Conservation (phyloP, 306 rosid species). For the Begonia masoniana region DNA sequence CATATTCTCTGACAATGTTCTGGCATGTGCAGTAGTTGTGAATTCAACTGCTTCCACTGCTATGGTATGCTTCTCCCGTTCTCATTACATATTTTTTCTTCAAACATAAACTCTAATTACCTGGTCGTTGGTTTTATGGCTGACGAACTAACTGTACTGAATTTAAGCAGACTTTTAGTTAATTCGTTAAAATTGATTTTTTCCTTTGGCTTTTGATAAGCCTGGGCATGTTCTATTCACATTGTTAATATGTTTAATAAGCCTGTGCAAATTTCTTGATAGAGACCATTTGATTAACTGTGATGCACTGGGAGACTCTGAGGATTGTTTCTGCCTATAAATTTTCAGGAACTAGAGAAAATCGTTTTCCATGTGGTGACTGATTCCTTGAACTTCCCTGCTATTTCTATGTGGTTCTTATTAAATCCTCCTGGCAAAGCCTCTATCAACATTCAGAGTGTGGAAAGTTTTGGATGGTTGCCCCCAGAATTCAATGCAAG, state of each 20-base stretch:
- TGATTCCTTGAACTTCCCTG: constrained; percentile 76
- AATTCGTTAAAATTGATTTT: no score
- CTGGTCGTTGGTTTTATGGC: background rate
- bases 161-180: no score
- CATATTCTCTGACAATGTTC: constrained; percentile 92
- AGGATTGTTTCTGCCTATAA: background rate
- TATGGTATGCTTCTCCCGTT: constrained; percentile 34
- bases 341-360: constrained; percentile 58
- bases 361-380: constrained; percentile 88
- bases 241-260: background rate
- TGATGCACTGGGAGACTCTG: background rate
- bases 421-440: constrained; percentile 80
- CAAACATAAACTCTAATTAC: no score
- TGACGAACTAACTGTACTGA: background rate
- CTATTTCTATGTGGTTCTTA: constrained; percentile 89
- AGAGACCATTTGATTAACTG: background rate
- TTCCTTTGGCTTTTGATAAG: no score
- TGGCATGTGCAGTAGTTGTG: constrained; percentile 87
- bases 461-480: constrained; percentile 55
- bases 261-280: background rate
- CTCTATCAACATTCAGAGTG: constrained; percentile 57
- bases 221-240: no score
- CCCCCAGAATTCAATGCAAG: constrained; percentile 27
- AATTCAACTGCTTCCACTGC: constrained; percentile 70
- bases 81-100: background rate